phyloP scores from a whole-genome alignment of 23 red algal species.

The Pyropia yezoensis region DNA sequence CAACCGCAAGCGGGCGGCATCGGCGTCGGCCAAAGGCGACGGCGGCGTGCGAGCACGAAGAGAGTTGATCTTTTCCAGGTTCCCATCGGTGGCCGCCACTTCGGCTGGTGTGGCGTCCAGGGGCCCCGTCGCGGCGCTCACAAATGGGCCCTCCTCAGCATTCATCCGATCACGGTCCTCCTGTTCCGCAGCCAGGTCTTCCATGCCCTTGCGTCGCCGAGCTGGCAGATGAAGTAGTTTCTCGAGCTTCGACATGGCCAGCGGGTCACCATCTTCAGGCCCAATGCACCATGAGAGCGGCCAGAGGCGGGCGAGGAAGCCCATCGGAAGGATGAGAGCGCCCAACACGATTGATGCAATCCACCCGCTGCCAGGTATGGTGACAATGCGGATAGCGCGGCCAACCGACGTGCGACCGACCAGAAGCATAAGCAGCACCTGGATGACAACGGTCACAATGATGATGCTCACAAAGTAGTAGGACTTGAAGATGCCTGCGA shows the following conservation, averaged over 20 bases:
- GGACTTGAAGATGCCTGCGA: constrained; percentile 32
- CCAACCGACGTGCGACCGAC: constrained; percentile 66
- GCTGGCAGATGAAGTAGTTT: constrained; percentile 43
- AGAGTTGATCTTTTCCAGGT: constrained; percentile 10
- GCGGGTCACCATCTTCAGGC: constrained; percentile 58
- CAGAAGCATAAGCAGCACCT: constrained; percentile 58
- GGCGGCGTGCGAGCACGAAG: constrained; percentile 1
- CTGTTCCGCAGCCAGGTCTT: not conserved
- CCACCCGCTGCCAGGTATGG: constrained; percentile 42
- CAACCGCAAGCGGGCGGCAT: constrained; percentile 8
- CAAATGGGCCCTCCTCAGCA: not conserved
- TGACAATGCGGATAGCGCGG: constrained; percentile 58
- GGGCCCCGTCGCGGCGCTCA: constrained; percentile 1
- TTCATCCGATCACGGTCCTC: constrained; percentile 9
- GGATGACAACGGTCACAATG: constrained; percentile 45
- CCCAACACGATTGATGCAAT: constrained; percentile 41
- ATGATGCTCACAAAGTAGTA: constrained; percentile 56
- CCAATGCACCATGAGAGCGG: constrained; percentile 79
- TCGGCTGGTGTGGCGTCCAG: constrained; percentile 11
- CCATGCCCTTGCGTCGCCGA: constrained; percentile 10
- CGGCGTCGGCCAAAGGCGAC: constrained; percentile 2
- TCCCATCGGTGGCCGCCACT: constrained; percentile 13
- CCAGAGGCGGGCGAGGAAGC: constrained; percentile 45
- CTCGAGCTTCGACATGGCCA: constrained; percentile 60
- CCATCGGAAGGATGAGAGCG: constrained; percentile 50